These are phyloP conservation scores for Chamaecrista fasciculata DNA, from an alignment of 306 rosid genomes.

Conservation along the genomic window DNA sequence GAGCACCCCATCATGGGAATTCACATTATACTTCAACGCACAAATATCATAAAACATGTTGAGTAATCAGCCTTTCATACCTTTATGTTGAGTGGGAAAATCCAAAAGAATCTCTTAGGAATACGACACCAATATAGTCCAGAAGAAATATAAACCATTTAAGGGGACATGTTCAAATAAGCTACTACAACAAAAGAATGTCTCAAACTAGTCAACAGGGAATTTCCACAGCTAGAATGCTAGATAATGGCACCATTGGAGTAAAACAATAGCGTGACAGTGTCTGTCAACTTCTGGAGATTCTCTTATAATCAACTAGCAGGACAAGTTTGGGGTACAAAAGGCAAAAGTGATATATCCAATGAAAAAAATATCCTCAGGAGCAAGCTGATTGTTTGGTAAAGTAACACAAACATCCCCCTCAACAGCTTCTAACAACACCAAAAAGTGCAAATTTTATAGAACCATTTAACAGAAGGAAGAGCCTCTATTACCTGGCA, in stretches of 20 bases:
- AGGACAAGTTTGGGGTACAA: neutral
- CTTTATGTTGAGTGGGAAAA: neutral
- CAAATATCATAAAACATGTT: neutral
- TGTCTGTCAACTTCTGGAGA: neutral
- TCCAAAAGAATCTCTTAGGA: neutral
- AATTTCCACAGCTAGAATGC: neutral
- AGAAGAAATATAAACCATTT: neutral
- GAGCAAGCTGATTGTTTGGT: slow-evolving; percentile 13
- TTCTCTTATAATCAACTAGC: neutral
- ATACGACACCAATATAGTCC: neutral
- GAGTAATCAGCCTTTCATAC: neutral
- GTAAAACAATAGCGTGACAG: neutral
- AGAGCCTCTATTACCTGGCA: slow-evolving; percentile 61
- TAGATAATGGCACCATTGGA: neutral
- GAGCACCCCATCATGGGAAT: neutral
- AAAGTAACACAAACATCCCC: slow-evolving; percentile 12
- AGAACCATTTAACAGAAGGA: slow-evolving; percentile 1
- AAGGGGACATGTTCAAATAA: neutral
- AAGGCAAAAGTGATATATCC: neutral
- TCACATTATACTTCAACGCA: neutral
- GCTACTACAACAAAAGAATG: neutral
- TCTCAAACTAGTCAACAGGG: slow-evolving; percentile 18
- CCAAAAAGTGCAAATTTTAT: slow-evolving; percentile 12
- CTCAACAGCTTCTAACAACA: slow-evolving; percentile 18
- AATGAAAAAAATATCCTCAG: slow-evolving; percentile 3